Percentiles rank a stretch among this genome's conserved stretches.
Evolutionary conservation across 129 eudicot species (phyloP).

Genomic region (Oenanthe sinensis): DNA sequence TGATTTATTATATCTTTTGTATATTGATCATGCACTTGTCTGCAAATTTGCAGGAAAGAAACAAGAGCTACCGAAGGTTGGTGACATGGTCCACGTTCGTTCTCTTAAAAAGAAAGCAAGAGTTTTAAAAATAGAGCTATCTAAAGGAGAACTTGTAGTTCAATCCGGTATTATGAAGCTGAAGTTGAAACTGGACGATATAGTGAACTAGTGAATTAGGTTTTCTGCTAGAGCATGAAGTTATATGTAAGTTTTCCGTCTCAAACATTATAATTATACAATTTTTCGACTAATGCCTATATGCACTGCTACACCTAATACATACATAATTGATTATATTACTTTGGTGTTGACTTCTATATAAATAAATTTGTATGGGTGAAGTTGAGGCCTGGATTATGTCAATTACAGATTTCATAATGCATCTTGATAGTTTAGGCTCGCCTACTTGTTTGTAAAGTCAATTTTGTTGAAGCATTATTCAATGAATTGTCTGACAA

Average conservation of each 20-base stretch:
- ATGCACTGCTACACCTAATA: neutral
- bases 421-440: neutral
- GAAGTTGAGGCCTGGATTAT: neutral
- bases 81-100: conserved; percentile 70
- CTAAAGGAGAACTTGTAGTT: conserved; percentile 60
- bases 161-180: conserved; percentile 67
- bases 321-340: too few relatives aligned
- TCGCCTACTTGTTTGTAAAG: conserved; percentile 5
- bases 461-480: neutral
- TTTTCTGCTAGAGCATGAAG: neutral
- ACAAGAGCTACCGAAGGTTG: conserved; percentile 45
- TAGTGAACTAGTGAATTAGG: neutral
- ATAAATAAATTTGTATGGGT: too few relatives aligned
- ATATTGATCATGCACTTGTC: neutral
- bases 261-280: neutral
- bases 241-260: neutral
- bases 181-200: conserved; percentile 39
- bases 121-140: conserved; percentile 58
- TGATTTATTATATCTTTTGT: neutral
- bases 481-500: conserved; percentile 8
- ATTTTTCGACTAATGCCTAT: neutral
- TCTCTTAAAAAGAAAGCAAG: conserved; percentile 56
- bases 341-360: too few relatives aligned
- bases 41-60: conserved; percentile 29
- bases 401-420: conserved; percentile 16